phyloP scores from a whole-genome alignment of 768 basidiomycete genomes.

The Boletus rubropictus region DNA sequence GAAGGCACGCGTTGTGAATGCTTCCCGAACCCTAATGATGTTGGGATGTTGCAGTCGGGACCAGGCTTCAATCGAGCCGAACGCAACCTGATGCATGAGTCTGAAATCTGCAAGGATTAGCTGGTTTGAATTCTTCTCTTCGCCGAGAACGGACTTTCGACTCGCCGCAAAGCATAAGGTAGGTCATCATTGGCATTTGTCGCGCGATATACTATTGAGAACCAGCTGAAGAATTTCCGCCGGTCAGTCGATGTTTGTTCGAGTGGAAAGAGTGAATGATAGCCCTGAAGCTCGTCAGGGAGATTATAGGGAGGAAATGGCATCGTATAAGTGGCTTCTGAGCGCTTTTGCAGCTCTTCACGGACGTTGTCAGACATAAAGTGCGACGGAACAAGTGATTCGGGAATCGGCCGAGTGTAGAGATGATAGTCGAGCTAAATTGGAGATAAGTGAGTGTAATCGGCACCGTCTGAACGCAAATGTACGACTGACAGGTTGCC shows the following conservation, averaged over 20 bases:
- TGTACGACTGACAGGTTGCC: conserved; percentile 58
- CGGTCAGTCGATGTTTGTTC: conserved; percentile 55
- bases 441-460: background rate
- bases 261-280: conserved; percentile 80
- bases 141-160: conserved; percentile 61
- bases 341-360: conserved; percentile 49
- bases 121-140: background rate
- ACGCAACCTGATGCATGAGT: conserved; percentile 74
- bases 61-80: conserved; percentile 82
- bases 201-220: conserved; percentile 80
- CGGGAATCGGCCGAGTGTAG: conserved; percentile 68
- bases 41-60: conserved; percentile 77
- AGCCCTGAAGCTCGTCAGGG: conserved; percentile 86
- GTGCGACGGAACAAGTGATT: conserved; percentile 54
- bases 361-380: conserved; percentile 82
- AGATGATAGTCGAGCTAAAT: conserved; percentile 85
- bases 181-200: conserved; percentile 69
- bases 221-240: conserved; percentile 75
- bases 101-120: conserved; percentile 60
- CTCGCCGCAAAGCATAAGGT: conserved; percentile 70
- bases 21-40: conserved; percentile 79
- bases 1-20: conserved; percentile 92
- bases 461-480: conserved; percentile 1
- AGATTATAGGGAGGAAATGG: conserved; percentile 47
- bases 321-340: conserved; percentile 38